Base-by-base conservation (phyloP, 495 filamentous ascomycete species). In the Penicillium goetzii region DNA sequence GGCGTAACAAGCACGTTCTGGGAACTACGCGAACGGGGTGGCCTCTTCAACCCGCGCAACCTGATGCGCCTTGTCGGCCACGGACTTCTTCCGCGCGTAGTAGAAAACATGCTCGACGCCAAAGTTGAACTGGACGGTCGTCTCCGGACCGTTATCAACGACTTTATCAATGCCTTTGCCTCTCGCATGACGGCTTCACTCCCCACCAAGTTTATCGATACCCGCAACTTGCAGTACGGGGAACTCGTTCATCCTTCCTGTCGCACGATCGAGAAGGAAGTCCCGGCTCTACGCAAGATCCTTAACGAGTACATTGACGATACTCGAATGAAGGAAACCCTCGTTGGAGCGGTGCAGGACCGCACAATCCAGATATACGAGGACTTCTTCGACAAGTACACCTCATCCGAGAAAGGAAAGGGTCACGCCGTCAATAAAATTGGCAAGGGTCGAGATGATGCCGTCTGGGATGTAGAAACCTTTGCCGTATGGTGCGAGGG, bases 101-200 rank as follows among this genome's bases (percentile, higher is more conserved):
- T 89, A 1, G 84, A 88, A 66, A 88, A 87, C 68, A 88, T 89
- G 86, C 76, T 89, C 12, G 91, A 93, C 71, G 90, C 89, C 30
- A 89, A 90, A 71, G 90, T 90, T 55, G 92, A 94, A 74, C 78
- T 97, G 2, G 92, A 97, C 63, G 90, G 88, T 19, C 78, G 89
- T 30, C 80, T 97, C 19, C 77, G 92, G 45, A 88, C 88, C 23
- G 87, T 88, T 15, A 95, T 97, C 66, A 90, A 88, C 54, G 89
- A 90, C 25, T 93, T 95, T 65, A 92, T 90, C 33, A 86, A 84
- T 60, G 75, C 74, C 23, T 84, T 84, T 62, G 83, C 85, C 2
- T 71, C 71, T 10, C 76, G 81, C 43, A 89, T 88, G 81, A 87
- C 84, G 2, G 75, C 77, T 28, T 76, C 83, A 0, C 72, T 87